These are phyloP conservation scores for Trapa bicornis DNA, from an alignment of 345 rosid genomes.

Conservation along the genomic window DNA sequence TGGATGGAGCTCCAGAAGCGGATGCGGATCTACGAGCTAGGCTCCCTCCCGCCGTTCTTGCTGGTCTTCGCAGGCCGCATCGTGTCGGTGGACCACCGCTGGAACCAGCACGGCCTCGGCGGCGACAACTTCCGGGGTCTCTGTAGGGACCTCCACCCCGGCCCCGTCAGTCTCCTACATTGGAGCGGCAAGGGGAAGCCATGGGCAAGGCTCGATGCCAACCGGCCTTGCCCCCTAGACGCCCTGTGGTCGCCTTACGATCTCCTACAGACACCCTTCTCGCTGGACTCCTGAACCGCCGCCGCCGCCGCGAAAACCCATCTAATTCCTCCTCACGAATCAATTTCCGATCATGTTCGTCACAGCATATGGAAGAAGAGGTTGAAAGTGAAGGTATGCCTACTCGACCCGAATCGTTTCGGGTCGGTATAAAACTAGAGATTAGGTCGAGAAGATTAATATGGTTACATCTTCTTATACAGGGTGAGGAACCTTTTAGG, in stretches of 20 bases:
- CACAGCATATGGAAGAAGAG: not conserved
- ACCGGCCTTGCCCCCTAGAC: slow-evolving; percentile 20
- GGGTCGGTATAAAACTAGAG: not conserved
- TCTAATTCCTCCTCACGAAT: not conserved
- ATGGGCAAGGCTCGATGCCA: slow-evolving; percentile 18
- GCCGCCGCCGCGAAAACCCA: not conserved
- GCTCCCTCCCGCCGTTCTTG: slow-evolving; percentile 37
- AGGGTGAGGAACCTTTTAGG: not conserved
- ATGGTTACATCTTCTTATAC: not conserved
- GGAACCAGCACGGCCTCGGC: slow-evolving; percentile 46
- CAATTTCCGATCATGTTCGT: not conserved
- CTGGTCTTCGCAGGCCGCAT: slow-evolving; percentile 36
- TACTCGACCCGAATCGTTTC: not conserved
- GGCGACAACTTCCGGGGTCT: slow-evolving; percentile 22
- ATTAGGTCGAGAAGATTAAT: not conserved
- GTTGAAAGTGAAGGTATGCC: not conserved
- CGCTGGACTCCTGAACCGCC: slow-evolving; percentile 8
- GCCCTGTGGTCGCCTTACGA: slow-evolving; percentile 23
- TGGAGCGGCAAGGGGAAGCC: slow-evolving; percentile 30
- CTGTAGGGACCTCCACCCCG: slow-evolving; percentile 22
- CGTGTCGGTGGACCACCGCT: slow-evolving; percentile 33
- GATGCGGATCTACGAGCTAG: slow-evolving; percentile 40
- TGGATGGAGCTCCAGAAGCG: slow-evolving; percentile 48
- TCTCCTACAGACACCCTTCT: slow-evolving; percentile 14
- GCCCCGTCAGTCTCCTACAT: slow-evolving; percentile 23